Conservation (phyloP, 257 asterid genomes). For the Solanum sejunctum region DNA sequence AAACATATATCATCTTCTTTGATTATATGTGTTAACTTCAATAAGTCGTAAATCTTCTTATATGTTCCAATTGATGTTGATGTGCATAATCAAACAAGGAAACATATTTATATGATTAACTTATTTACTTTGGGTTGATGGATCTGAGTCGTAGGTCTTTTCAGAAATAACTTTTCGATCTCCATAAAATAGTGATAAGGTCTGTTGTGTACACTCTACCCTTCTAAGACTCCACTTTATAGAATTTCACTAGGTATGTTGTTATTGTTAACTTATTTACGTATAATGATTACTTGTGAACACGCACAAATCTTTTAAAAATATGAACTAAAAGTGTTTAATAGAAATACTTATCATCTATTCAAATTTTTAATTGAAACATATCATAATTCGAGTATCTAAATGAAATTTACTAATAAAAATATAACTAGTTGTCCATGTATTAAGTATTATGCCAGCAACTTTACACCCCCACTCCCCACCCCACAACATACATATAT, state of each 20-base stretch:
- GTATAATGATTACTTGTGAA: background rate
- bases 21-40: background rate
- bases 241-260: too few relatives aligned
- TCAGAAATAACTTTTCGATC: too few relatives aligned
- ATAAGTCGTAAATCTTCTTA: background rate
- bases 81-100: too few relatives aligned
- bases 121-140: too few relatives aligned
- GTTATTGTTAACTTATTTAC: too few relatives aligned
- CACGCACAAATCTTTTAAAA: background rate
- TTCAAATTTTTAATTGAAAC: background rate
- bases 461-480: background rate
- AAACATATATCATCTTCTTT: background rate
- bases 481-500: constrained; percentile 17
- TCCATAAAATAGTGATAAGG: too few relatives aligned
- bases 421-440: background rate
- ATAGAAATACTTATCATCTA: background rate
- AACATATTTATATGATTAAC: too few relatives aligned
- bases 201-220: too few relatives aligned
- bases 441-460: background rate
- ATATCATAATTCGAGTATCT: background rate
- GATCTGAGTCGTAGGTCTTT: too few relatives aligned
- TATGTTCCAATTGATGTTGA: background rate
- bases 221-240: too few relatives aligned
- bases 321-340: background rate
- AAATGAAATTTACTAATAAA: background rate